phyloP scores from a whole-genome alignment of 305 asterid genomes.

The Plantago lanceolata region DNA sequence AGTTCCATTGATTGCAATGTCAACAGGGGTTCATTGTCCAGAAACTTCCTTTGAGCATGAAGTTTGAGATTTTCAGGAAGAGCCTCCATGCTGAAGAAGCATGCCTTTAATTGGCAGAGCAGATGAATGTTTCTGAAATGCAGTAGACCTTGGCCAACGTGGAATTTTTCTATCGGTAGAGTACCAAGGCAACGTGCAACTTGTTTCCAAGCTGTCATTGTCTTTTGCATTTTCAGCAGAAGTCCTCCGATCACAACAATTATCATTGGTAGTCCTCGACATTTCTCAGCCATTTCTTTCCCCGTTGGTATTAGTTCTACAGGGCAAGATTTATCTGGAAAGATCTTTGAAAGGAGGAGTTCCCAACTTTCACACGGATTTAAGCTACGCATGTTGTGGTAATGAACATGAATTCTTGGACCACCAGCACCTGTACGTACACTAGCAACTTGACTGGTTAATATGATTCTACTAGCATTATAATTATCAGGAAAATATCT shows the following conservation, averaged over 20 bases:
- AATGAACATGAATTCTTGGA: not conserved
- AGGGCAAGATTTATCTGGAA: not conserved
- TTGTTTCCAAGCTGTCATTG: not conserved
- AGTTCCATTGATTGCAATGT: no score
- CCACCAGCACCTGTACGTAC: no score
- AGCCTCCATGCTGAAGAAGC: not conserved
- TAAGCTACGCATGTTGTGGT: not conserved
- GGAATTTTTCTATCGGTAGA: not conserved
- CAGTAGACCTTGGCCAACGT: not conserved
- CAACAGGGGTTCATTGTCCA: no score
- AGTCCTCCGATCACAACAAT: not conserved
- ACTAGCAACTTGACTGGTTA: not conserved
- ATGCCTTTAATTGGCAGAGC: not conserved
- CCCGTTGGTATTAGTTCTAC: not conserved
- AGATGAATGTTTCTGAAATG: no score
- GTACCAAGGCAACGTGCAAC: not conserved
- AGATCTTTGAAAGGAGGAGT: not conserved
- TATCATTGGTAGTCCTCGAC: not conserved
- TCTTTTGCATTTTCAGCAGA: not conserved
- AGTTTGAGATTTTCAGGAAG: no score
- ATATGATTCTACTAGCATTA: not conserved
- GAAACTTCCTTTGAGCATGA: no score
- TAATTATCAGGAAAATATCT: no score
- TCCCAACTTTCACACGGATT: not conserved
- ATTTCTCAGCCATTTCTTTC: not conserved